Percentiles rank a stretch among this genome's conserved stretches.
Evolutionary conservation across 129 eudicot genomes (phyloP).

Genomic region (Tanacetum coccineum): DNA sequence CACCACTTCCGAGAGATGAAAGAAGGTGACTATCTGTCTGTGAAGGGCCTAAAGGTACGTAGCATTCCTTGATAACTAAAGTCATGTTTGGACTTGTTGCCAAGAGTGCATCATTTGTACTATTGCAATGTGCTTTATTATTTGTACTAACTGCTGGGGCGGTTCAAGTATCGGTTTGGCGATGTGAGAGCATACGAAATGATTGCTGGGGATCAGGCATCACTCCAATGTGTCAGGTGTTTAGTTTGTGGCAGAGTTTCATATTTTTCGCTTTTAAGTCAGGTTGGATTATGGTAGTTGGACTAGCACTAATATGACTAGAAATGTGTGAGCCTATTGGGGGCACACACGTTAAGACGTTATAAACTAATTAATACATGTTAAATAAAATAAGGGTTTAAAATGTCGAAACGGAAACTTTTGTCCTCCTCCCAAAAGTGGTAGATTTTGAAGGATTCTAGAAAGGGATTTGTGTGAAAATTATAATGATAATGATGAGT

Average conservation of each 20-base stretch:
- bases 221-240: conserved; percentile 68
- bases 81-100: neutral
- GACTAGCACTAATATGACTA: too few relatives aligned
- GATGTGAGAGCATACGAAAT: conserved; percentile 55
- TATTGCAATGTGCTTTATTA: neutral
- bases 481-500: too few relatives aligned
- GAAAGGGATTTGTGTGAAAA: too few relatives aligned
- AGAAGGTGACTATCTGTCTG: conserved; percentile 54
- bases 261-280: neutral
- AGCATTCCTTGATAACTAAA: neutral
- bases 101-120: neutral
- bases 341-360: too few relatives aligned
- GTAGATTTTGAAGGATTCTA: too few relatives aligned
- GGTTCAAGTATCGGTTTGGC: conserved; percentile 50
- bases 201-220: conserved; percentile 77
- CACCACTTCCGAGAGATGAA: conserved; percentile 69
- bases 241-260: neutral
- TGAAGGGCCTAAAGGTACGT: conserved; percentile 62
- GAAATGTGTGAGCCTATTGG: too few relatives aligned
- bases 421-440: too few relatives aligned
- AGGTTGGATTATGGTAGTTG: too few relatives aligned
- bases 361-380: too few relatives aligned
- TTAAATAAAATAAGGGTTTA: too few relatives aligned
- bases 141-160: conserved; percentile 32
- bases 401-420: too few relatives aligned